Evolutionary conservation across 805 yeast genomes (phyloP), one percentile per base, ranked within the genome.

Genomic region (Pichia paraexigua): DNA sequence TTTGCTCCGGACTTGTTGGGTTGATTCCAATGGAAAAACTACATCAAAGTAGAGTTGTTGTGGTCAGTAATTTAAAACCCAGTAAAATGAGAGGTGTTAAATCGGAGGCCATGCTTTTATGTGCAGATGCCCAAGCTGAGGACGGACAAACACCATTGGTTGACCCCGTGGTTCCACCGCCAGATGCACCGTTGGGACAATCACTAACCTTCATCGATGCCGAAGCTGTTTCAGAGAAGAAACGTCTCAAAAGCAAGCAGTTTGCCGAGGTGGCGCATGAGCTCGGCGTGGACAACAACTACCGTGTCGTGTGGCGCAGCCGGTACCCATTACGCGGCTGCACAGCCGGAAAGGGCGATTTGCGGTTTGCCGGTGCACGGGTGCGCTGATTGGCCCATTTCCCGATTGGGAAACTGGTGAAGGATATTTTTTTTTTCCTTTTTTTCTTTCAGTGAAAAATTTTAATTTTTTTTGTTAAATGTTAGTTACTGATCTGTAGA

Each of bases 41-140:
- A 58, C 53, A 66, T 5, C 59, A 67, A 28, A 63, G 68, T 5
- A 59, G 67, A 24, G 83, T 82, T 3, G 80, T 82, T 0, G 68
- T 83, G 2, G 69, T 82, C 21, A 72, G 76, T 7, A 83, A 83
- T 58, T 63, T 83, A 63, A 83, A 82, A 57, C 76, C 82, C 3
- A 72, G 80, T 12, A 81, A 80, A 60, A 76, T 83, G 77, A 67
- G 87, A 54, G 88, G 88, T 1, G 73, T 77, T 21, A 62, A 60
- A 41, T 80, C 86, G 2, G 79, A 81, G 56, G 87, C 85, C 0
- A 83, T 83, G 88, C 59, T 83, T 1, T 60, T 83, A 21, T 87
- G 87, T n/a, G 82, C 86, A 1, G 58, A 63, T 24, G 56, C 53
- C 32, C 63, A 53, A 15, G 37, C 50, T 2, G 37, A 53, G 1